Evolutionary conservation across 192 early-diverging fungal genomes (phyloP).

Genomic region (Coemansia sp.): DNA sequence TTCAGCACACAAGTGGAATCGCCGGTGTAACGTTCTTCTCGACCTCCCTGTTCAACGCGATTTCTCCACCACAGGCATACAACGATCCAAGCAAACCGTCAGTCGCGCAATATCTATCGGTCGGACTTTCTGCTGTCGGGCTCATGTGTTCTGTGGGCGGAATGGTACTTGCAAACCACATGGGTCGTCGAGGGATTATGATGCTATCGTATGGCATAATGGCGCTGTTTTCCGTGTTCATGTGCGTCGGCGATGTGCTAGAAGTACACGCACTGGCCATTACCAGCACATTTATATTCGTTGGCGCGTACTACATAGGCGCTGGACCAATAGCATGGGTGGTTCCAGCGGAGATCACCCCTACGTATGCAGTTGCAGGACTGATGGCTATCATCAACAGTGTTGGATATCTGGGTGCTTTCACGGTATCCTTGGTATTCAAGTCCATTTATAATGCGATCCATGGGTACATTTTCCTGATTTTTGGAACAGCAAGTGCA

Average conservation of each 20-base stretch:
- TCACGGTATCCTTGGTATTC: slow-evolving; percentile 58
- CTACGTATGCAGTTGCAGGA: slow-evolving; percentile 67
- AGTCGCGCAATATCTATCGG: slow-evolving; percentile 37
- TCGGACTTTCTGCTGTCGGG: slow-evolving; percentile 29
- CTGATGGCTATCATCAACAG: slow-evolving; percentile 63
- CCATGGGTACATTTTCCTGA: slow-evolving; percentile 54
- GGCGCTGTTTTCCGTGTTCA: slow-evolving; percentile 56
- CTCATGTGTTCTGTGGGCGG: too few relatives aligned
- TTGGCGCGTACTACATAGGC: slow-evolving; percentile 69
- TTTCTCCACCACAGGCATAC: slow-evolving; percentile 54
- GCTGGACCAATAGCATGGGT: slow-evolving; percentile 73
- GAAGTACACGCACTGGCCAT: too few relatives aligned
- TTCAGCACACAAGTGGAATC: slow-evolving; percentile 80
- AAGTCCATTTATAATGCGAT: slow-evolving; percentile 43
- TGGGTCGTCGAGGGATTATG: too few relatives aligned
- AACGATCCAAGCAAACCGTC: slow-evolving; percentile 12
- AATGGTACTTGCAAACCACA: too few relatives aligned
- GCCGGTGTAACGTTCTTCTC: slow-evolving; percentile 77
- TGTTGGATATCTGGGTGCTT: slow-evolving; percentile 62
- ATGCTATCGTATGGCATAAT: slow-evolving; percentile 60
- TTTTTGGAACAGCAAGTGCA: slow-evolving; percentile 64
- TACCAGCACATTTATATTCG: slow-evolving; percentile 63
- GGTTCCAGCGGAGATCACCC: slow-evolving; percentile 47
- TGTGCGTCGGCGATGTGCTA: slow-evolving; percentile 64
- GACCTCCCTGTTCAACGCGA: too few relatives aligned